Base-by-base conservation (phyloP, 2,329 filamentous ascomycete genomes). In the Juglanconis juglandina region DNA sequence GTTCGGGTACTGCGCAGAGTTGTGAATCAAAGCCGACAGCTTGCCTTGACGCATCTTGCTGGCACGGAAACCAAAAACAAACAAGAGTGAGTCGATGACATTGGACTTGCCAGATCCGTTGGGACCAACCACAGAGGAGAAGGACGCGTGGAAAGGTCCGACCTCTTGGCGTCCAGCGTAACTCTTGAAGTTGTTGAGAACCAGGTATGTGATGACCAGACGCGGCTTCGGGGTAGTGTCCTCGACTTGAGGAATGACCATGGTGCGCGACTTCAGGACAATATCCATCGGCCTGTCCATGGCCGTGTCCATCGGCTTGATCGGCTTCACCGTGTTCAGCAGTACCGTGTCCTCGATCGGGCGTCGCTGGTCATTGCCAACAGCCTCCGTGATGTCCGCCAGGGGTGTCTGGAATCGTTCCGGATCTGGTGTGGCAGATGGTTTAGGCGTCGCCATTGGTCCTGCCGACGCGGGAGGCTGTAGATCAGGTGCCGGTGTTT, bases 41-140 rank as follows among this genome's bases (percentile, higher is more conserved):
- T 99, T 99, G 70, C 95, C 95, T 74, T 99, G 95, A 70, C 95
- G 86, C 95, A 99, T 99, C 77, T 99, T 99, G 81, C 94, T 98
- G 47, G 95, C 95, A 62, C 95, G 88, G 79, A 99, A 99, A 57
- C 96, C 95, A 71, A 99, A 99, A n/a, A 99, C 95, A 70, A 99
- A 99, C 1, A 99, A 85, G 34, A 99, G 79, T 2, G 95, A 97
- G 75, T 99, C 95, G 71, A 99, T 99, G 64, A 99, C 96, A 69
- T 99, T 99, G 30, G 95, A 98, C 74, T 99, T 99, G 61, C 95
- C 95, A 9, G 95, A 99, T 63, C 95, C 95, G 72, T 99, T 99
- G 53, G 96, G 95, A 0, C 95, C 96, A 9, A 99, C 95, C 2
- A 99, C 95, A 0, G 95, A 97, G 1, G 95, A 97, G 76, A 99